phyloP scores from a whole-genome alignment of 371 early-diverging fungal species.

The Antonospora locustae region DNA sequence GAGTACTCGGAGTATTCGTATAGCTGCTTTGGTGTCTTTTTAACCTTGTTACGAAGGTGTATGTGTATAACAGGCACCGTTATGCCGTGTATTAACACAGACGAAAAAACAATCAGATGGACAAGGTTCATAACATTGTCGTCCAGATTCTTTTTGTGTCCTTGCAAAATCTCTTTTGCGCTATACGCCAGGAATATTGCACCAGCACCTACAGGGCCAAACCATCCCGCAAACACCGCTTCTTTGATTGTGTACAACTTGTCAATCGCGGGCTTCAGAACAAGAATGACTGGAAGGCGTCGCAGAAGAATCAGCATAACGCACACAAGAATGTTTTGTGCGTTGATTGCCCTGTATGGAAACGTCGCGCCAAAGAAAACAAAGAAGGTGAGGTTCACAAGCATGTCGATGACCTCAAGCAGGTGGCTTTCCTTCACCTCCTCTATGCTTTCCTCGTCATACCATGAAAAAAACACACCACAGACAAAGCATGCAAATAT shows the following conservation, averaged over 20 bases:
- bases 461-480: conserved; percentile 67
- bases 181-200: conserved; percentile 59
- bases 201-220: conserved; percentile 77
- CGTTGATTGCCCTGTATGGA: conserved; percentile 60
- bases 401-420: conserved; percentile 72
- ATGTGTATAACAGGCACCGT: conserved; percentile 46
- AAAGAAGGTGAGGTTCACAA: conserved; percentile 73
- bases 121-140: conserved; percentile 17
- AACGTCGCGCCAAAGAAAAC: conserved; percentile 72
- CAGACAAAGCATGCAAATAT: conserved; percentile 75
- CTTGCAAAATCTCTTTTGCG: background rate
- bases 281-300: conserved; percentile 63
- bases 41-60: too few relatives aligned
- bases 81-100: conserved; percentile 42
- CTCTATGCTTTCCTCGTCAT: conserved; percentile 68
- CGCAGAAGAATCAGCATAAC: conserved; percentile 65
- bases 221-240: conserved; percentile 80
- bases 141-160: background rate
- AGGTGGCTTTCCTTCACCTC: conserved; percentile 69
- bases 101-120: conserved; percentile 28
- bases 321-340: conserved; percentile 57
- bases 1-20: too few relatives aligned
- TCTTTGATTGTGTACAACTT: conserved; percentile 63
- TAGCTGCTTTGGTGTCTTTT: too few relatives aligned
- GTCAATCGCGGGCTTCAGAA: conserved; percentile 60